A percentile compares a stretch with the other conserved stretches of the same genome.
Conservation (phyloP, 306 rosid genomes). For the Cucumis melo region DNA sequence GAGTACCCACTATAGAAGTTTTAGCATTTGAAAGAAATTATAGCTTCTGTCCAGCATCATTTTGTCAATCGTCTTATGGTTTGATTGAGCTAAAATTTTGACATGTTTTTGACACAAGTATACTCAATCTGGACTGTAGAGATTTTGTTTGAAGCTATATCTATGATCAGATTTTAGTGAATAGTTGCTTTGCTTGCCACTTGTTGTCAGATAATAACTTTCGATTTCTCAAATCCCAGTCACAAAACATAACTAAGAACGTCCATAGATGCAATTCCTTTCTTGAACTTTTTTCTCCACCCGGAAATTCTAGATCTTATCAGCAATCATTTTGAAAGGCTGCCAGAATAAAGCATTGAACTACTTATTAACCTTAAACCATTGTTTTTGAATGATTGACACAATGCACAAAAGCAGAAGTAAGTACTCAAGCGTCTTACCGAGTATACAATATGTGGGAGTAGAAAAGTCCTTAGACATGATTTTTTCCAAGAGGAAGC, state of each 20-base stretch:
- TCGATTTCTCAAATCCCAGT: not conserved
- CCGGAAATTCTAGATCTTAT: not conserved
- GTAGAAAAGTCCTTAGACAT: not conserved
- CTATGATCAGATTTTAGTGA: no score
- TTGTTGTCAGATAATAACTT: not conserved
- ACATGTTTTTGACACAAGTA: no score
- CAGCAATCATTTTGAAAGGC: not conserved
- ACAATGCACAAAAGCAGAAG: not conserved
- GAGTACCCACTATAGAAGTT: no score
- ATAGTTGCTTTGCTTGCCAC: no score
- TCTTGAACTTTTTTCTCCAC: no score
- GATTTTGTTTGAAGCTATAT: no score
- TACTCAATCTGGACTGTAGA: no score
- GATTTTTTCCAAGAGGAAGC: no score
- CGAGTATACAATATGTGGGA: not conserved
- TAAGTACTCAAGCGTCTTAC: not conserved
- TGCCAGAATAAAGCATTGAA: not conserved
- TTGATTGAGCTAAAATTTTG: no score
- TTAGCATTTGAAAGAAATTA: no score
- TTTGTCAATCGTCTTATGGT: no score
- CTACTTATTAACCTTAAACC: not conserved
- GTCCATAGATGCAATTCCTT: not conserved
- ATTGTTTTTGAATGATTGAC: not conserved
- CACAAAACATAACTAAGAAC: not conserved
- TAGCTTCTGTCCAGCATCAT: no score